These are phyloP conservation scores for Nemophila menziesii DNA, from an alignment of 257 asterid species.

Conservation along the genomic window DNA sequence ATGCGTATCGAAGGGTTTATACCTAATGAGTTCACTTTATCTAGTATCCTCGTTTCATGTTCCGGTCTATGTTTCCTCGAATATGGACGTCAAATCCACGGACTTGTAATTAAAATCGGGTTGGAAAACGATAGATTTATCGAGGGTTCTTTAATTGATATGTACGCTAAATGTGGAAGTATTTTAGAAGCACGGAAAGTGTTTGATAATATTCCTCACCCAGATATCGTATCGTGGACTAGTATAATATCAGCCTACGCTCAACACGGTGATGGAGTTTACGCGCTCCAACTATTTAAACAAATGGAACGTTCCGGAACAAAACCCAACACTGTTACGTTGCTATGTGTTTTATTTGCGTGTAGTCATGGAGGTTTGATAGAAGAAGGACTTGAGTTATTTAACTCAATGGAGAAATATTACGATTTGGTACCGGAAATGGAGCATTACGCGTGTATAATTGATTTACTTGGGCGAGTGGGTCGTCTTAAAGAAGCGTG, in stretches of 20 bases:
- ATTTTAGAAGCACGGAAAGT: constrained; percentile 31
- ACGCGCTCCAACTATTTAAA: constrained; percentile 30
- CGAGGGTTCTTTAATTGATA: constrained; percentile 38
- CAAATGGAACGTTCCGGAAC: constrained; percentile 26
- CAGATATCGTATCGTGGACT: constrained; percentile 43
- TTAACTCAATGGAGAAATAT: constrained; percentile 28
- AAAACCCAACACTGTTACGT: constrained; percentile 31
- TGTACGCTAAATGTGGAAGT: constrained; percentile 48
- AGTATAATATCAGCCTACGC: constrained; percentile 42
- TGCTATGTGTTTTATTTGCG: constrained; percentile 41
- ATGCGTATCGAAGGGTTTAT: constrained; percentile 37
- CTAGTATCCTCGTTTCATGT: constrained; percentile 33
- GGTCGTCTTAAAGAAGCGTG: constrained; percentile 33
- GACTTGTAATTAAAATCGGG: constrained; percentile 28
- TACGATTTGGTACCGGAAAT: constrained; percentile 29
- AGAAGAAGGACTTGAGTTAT: constrained; percentile 34
- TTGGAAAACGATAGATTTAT: constrained; percentile 22
- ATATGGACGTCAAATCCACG: constrained; percentile 30
- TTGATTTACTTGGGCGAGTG: constrained; percentile 43
- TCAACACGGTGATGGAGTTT: constrained; percentile 31
- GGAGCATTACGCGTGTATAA: constrained; percentile 45
- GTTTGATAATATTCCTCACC: constrained; percentile 24
- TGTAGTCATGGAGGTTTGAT: constrained; percentile 52
- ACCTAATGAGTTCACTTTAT: constrained; percentile 33
- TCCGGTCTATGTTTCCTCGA: constrained; percentile 38